Evolutionary conservation across 2,329 filamentous ascomycete species (phyloP).

Genomic region (Leptographium flavum): DNA sequence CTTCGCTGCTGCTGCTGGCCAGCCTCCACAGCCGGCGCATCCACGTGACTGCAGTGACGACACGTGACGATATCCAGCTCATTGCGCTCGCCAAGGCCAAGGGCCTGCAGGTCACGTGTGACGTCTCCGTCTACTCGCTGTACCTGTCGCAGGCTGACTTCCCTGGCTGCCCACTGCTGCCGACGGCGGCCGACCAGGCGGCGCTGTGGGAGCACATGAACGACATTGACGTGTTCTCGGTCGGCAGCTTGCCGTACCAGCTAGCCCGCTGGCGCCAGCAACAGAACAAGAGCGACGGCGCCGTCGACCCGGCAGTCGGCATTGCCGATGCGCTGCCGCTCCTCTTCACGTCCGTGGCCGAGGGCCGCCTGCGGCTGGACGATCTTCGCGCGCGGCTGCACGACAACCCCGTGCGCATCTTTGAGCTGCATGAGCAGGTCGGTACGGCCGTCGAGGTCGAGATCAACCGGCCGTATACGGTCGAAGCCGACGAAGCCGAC

Average conservation of each 20-base stretch:
- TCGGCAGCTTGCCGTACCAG: slow-evolving; percentile 67
- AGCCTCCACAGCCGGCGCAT: slow-evolving; percentile 67
- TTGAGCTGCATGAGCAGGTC: slow-evolving; percentile 69
- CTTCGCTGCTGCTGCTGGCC: slow-evolving; percentile 64
- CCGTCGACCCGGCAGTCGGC: slow-evolving; percentile 43
- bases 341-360: slow-evolving; percentile 59
- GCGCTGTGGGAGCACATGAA: slow-evolving; percentile 61
- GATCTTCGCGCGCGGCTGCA: slow-evolving; percentile 59
- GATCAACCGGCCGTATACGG: slow-evolving; percentile 54
- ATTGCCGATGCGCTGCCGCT: slow-evolving; percentile 62
- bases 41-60: slow-evolving; percentile 69
- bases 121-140: slow-evolving; percentile 66
- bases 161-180: slow-evolving; percentile 51
- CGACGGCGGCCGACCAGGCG: slow-evolving; percentile 52
- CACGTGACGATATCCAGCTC: slow-evolving; percentile 63
- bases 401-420: slow-evolving; percentile 68
- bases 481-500: slow-evolving; percentile 19
- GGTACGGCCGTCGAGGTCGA: slow-evolving; percentile 62
- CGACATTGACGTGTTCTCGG: slow-evolving; percentile 65
- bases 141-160: slow-evolving; percentile 61
- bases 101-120: slow-evolving; percentile 69
- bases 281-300: slow-evolving; percentile 12
- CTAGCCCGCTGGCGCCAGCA: slow-evolving; percentile 41
- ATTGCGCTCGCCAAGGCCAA: slow-evolving; percentile 69
- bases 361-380: slow-evolving; percentile 59